Conservation (phyloP, 345 rosid genomes). For the Citrus mangshanensis region DNA sequence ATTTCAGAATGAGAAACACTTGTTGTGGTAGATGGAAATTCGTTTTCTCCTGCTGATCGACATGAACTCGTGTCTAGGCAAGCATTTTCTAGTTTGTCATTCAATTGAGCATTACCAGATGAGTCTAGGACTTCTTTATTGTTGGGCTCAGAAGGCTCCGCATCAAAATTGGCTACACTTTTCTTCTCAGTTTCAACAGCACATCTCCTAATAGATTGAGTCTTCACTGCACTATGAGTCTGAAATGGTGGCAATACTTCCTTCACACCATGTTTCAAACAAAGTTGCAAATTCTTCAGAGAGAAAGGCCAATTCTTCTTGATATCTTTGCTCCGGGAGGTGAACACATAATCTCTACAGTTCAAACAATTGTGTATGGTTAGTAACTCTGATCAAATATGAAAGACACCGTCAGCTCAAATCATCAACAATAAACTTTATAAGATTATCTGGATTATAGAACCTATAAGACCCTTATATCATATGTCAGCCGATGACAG, state of each 20-base stretch:
- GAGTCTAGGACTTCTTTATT: constrained; percentile 25
- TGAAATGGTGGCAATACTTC: constrained; percentile 90
- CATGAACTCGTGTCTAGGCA: constrained; percentile 37
- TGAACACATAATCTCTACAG: constrained; percentile 87
- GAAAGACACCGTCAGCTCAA: neutral
- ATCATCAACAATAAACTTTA: neutral
- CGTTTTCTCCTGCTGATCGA: constrained; percentile 47
- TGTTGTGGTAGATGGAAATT: constrained; percentile 48
- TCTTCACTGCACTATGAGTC: constrained; percentile 35
- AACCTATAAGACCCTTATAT: constrained; percentile 21
- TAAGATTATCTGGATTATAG: neutral
- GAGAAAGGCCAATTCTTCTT: constrained; percentile 94
- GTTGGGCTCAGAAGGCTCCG: constrained; percentile 27
- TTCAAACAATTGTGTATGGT: constrained; percentile 14
- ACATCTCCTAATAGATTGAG: constrained; percentile 34
- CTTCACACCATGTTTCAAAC: constrained; percentile 81
- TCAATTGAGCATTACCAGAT: constrained; percentile 26
- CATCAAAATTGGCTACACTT: constrained; percentile 21
- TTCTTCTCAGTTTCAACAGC: constrained; percentile 39
- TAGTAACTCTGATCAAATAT: constrained; percentile 9
- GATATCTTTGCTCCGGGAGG: constrained; percentile 71
- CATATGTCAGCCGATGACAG: constrained; percentile 21
- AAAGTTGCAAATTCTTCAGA: constrained; percentile 62
- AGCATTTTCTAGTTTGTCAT: constrained; percentile 32
- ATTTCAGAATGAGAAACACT: constrained; percentile 53